These are phyloP conservation scores for Hippophae tibetana DNA, from an alignment of 306 rosid genomes.

Conservation along the genomic window DNA sequence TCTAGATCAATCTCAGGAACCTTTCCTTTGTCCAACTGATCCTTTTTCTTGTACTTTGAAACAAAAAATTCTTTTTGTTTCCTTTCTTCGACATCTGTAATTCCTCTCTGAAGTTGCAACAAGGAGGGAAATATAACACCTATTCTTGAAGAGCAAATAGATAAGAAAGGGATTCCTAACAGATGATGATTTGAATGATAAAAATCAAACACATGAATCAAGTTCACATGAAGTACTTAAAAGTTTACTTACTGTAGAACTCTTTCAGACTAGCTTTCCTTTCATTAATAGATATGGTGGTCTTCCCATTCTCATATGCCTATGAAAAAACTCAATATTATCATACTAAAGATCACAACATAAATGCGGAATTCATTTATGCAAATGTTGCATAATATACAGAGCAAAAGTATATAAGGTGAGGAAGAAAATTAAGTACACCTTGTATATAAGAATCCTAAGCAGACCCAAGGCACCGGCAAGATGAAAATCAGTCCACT, in stretches of 20 bases:
- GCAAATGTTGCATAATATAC: not conserved
- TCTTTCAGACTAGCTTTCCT: conserved; percentile 81
- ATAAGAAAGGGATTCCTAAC: conserved; percentile 15
- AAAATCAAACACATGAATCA: conserved; percentile 3
- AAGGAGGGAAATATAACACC: conserved; percentile 87
- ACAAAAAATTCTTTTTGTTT: conserved; percentile 59
- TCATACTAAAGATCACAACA: conserved; percentile 19
- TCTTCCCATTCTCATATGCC: conserved; percentile 76
- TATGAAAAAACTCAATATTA: conserved; percentile 26
- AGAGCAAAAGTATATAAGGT: not conserved
- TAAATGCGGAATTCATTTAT: not conserved
- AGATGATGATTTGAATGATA: not conserved
- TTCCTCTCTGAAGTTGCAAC: conserved; percentile 76
- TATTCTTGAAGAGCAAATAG: conserved; percentile 30
- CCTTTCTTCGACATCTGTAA: conserved; percentile 67
- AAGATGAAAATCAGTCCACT: conserved; percentile 77
- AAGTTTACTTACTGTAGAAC: conserved; percentile 57
- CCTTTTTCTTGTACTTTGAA: conserved; percentile 36
- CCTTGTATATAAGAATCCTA: conserved; percentile 76
- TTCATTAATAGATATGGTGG: conserved; percentile 65
- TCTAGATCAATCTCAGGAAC: conserved; percentile 52
- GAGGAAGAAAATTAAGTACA: conserved; percentile 18
- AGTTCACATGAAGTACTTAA: not conserved
- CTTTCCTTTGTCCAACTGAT: conserved; percentile 43
- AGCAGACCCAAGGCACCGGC: conserved; percentile 88